Evolutionary conservation across 2,329 filamentous ascomycete genomes (phyloP), one percentile per base, ranked within the genome.

Genomic region (Acarospora socialis): DNA sequence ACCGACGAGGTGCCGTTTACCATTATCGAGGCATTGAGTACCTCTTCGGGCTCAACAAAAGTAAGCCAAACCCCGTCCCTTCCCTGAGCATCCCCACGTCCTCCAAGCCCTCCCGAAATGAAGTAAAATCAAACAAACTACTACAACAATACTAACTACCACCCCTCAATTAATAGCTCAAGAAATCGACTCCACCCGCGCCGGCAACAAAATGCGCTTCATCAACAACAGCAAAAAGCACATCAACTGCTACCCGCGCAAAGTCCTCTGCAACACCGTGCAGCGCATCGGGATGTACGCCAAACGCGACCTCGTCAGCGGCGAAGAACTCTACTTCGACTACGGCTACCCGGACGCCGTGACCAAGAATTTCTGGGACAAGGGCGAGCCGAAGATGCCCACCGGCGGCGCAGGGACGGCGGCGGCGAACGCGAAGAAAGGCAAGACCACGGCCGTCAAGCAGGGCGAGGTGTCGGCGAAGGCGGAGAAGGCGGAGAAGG

Each of bases 251-350:
- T 72, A 75, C 41, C 69, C 79, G 2, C 68, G 70, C 36, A 76
- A 82, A 32, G 53, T 78, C 10, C 70, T 81, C 30, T 81, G 82
- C 36, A 81, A 82, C 44, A 76, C 77, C 15, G 75, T 81, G 39
- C 77, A 77, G 43, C 70, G 82, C 9, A 82, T 90, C 49, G 78
- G 74, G 26, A 78, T 90, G 44, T 73, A 69, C 28, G 79, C 81
- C 0, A 60, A 66, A 33, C 62, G 70, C 2, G 66, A 77, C 23
- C 78, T 90, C 46, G 63, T 66, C 36, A 63, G 68, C 3, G 81
- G 81, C 15, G 76, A 83, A 38, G 81, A 90, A 52, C 57, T 92
- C 1, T 79, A 83, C 48, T 92, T 87, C 53, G 71, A 87, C 48
- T 90, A 92, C 44, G 78, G 78, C 24, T 68, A n/a, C n/a, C n/a